phyloP scores from a whole-genome alignment of 75 land plant species.

The Sequoiadendron giganteum region DNA sequence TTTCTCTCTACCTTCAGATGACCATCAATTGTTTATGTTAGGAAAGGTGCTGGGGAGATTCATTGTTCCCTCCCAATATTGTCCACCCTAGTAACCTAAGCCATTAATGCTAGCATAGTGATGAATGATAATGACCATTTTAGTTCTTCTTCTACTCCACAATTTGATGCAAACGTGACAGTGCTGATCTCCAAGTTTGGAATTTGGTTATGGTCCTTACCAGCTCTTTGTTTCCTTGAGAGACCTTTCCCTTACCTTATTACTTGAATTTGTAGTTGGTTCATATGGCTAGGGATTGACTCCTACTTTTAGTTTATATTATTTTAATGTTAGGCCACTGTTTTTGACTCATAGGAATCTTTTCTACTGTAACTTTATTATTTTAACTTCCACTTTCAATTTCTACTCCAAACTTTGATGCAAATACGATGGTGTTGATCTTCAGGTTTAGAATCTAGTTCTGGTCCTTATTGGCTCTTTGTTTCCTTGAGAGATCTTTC shows the following conservation, averaged over 20 bases:
- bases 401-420: not conserved
- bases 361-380: not conserved
- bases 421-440: not conserved
- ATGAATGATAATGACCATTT: not conserved
- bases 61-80: not conserved
- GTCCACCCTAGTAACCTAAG: not conserved
- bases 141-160: not conserved
- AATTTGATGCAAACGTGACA: not conserved
- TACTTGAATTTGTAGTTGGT: not conserved
- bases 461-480: not conserved
- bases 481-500: not conserved
- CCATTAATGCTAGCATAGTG: not conserved
- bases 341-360: not conserved
- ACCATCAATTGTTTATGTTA: not conserved
- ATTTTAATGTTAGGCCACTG: not conserved
- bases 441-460: not conserved
- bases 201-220: not conserved
- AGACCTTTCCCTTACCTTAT: not conserved
- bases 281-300: not conserved
- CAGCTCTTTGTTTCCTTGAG: not conserved
- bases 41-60: not conserved
- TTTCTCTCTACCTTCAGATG: too few relatives aligned
- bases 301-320: not conserved
- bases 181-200: not conserved
- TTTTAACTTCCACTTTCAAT: not conserved